Evolutionary conservation across 345 rosid species (phyloP), one percentile per base, ranked within the genome.

Genomic region (Alliaria petiolata): DNA sequence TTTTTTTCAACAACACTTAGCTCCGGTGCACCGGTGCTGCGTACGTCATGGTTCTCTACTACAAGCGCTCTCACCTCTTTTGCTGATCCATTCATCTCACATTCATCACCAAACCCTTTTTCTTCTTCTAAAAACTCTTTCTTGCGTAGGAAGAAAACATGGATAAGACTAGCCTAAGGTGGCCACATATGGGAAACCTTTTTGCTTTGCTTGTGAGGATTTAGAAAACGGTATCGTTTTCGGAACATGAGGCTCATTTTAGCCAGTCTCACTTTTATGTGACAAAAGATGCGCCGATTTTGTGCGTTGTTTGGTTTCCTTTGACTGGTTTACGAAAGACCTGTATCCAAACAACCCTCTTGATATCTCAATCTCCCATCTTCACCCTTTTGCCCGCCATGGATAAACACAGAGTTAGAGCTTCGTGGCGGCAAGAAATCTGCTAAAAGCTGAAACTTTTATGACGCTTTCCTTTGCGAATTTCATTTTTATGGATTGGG

Each of bases 21-120:
- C n/a, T 91, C 96, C 86, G 0, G 98, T 93, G 83, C 98, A 90
- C 86, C 1, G 89, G 54, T 54, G 76, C 69, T 69, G 86, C 83
- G 0, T 76, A 83, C 36, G 69, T 84, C 39, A 82, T 86, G 93
- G 78, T 67, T 54, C 83, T 88, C 31, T 30, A 68, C 0, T 88
- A 88, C 38, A 55, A 79, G 40, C 82, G 83, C 8, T 35, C 70
- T 44, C 3, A 20, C 31, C 5, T 26, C 25, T 42, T 1, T 14
- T 28, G 5, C 5, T 5, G 0, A 39, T n/a, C n/a, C n/a, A n/a
- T 34, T 35, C 39, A 49, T 13, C 38, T 45, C 54, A 3, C 20
- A 46, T 5, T 7, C 6, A 46, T 5, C 13, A 15, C 17, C 13
- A 19, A 38, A 47, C 33, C 14, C 19, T 36, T 16, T 5, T 25